Base-by-base conservation (phyloP, 192 early-diverging fungal genomes). In the Gorgonomyces haynaldii region DNA sequence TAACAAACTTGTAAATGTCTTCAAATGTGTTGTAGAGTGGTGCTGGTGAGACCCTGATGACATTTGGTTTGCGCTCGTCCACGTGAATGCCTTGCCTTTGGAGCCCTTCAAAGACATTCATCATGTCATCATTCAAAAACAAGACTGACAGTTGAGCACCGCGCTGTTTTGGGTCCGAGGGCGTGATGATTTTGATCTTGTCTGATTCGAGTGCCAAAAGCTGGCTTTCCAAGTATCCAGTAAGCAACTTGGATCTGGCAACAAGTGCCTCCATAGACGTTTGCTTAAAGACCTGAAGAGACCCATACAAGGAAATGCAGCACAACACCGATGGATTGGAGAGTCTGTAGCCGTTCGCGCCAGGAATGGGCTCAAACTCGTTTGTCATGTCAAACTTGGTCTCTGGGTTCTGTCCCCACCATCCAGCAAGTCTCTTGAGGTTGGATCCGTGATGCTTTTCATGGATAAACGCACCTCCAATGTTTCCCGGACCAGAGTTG, bases 401-500 rank as follows among this genome's bases (percentile, higher is more conserved):
- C 19, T 45, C 54, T 47, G 79, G 81, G 27, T 91, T 79, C 53
- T 86, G 82, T 21, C 86, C 85, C 91, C 91, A 98, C 95, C 95
- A 98, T 7, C 90, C 90, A 1, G 80, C 69, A 24, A 93, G 70
- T 22, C 85, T 76, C 57, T 42, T 42, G n/a, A 79, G 65, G 15
- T 63, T 58, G 29, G 65, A 56, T 42, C 65, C 57, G n/a, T 72
- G 75, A 52, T 92, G 76, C 50, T 78, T 80, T 56, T 85, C 76
- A 45, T 98, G 89, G 4, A 98, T 79, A 64, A 91, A 98, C 5
- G 85, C 76, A 1, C 88, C 88, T 12, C 78, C 88, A 48, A 98
- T 93, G 29, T 85, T 85, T 30, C 95, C 95, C 0, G 95, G 88
- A 2, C 95, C 92, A n/a, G 89, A 78, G 58, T 98, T 98, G 36